Percentiles rank a stretch among this genome's conserved stretches.
Conservation (phyloP, 768 basidiomycete species). For the Rhizopogon roseolus region DNA sequence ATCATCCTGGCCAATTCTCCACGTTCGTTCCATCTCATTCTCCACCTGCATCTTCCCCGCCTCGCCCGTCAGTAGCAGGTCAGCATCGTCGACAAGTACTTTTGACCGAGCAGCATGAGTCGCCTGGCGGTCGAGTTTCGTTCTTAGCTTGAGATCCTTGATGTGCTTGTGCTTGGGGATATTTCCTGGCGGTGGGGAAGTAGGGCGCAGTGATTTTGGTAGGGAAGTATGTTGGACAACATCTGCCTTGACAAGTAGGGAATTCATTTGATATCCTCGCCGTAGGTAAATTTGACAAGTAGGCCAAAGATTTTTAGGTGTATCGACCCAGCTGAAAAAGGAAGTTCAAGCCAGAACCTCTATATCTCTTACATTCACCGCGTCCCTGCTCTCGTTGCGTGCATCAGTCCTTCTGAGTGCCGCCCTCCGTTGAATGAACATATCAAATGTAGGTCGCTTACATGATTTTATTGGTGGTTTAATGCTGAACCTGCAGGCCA, state of each 20-base stretch:
- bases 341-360: no score
- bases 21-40: slow-evolving; percentile 80
- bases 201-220: slow-evolving; percentile 64
- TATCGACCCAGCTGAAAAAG: no score
- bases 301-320: no score
- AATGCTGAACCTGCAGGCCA: slow-evolving; percentile 15
- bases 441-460: background rate
- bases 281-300: no score
- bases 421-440: background rate
- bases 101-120: slow-evolving; percentile 59
- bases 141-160: slow-evolving; percentile 70
- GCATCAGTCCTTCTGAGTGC: no score
- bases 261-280: slow-evolving; percentile 35
- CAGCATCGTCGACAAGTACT: slow-evolving; percentile 62
- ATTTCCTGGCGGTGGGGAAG: slow-evolving; percentile 40
- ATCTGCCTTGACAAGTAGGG: slow-evolving; percentile 67
- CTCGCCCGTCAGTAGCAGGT: slow-evolving; percentile 64
- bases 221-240: slow-evolving; percentile 54
- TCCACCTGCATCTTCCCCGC: slow-evolving; percentile 73
- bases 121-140: slow-evolving; percentile 59
- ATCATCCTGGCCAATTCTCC: slow-evolving; percentile 81
- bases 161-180: slow-evolving; percentile 55
- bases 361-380: no score
- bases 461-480: background rate
- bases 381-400: no score